Base-by-base conservation (phyloP, 345 rosid genomes). In the Murraya koenigii region DNA sequence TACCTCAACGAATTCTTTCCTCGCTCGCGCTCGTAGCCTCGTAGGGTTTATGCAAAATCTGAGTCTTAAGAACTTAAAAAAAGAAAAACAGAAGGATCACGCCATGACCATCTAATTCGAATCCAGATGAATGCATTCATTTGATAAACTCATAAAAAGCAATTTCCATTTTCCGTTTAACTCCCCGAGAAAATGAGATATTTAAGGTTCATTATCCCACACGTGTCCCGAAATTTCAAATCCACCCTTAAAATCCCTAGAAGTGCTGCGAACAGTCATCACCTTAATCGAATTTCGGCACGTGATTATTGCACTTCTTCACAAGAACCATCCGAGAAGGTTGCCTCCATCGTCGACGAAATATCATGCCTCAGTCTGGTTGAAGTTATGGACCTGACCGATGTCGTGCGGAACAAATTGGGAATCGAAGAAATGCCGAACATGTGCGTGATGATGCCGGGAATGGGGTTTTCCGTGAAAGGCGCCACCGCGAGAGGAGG, bases 381-480 rank as follows among this genome's bases (percentile, higher is more conserved):
- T 1, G 99, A 95, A 76, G 79, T 87, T 56, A 79, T 94, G 78
- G 97, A 93, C 86, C 80, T 96, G 28, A 80, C 89, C 10, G 97
- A 96, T 69, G 77, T 86, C 33, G 88, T 94, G 15, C 90, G 97
- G 28, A 75, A 82, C 78, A 94, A 88, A 84, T 60, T 96, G 69
- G 87, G 80, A 36, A 68, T 87, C 71, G 77, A 86, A 41, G 98
- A 94, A 77, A 82, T 91, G 93, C 99, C 97, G 38, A 80, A 81
- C 58, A 94, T 95, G 98, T 94, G 88, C 25, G 76, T 95, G 77
- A 92, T 94, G 98, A 90, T 95, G 94, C 98, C 98, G 0, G 98
- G 98, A 35, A 89, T 89, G 94, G 89, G 89, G 15, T 85, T 92
- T 58, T 83, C 88, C 17, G 55, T 82, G 76, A 35, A 72, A 69